These are phyloP conservation scores for Pseudogymnoascus sp. DNA, from an alignment of 2,329 filamentous ascomycete genomes.

Conservation along the genomic window DNA sequence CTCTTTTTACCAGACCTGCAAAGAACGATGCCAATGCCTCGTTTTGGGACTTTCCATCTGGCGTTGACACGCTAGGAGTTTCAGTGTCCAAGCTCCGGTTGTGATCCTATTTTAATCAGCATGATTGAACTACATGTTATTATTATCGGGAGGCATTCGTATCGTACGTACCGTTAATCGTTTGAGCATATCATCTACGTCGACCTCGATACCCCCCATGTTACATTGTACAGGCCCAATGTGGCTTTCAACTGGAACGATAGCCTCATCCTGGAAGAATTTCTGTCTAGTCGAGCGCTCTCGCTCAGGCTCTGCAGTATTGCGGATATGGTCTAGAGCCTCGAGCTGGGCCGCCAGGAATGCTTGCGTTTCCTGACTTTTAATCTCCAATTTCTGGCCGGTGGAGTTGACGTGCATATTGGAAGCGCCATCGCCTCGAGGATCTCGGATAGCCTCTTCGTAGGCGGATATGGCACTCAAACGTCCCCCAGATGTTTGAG, in stretches of 20 bases:
- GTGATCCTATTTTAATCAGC: conserved; percentile 6
- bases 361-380: conserved; percentile 65
- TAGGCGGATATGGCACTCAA: conserved; percentile 57
- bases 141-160: background rate
- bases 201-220: conserved; percentile 93
- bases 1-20: conserved; percentile 48
- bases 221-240: conserved; percentile 97
- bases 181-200: conserved; percentile 88
- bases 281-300: background rate
- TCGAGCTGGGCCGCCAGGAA: conserved; percentile 72
- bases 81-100: conserved; percentile 29
- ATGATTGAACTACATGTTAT: conserved; percentile 3
- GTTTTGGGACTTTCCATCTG: conserved; percentile 44
- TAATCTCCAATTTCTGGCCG: conserved; percentile 41
- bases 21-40: conserved; percentile 55
- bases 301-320: conserved; percentile 29
- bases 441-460: conserved; percentile 71
- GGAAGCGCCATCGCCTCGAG: conserved; percentile 54
- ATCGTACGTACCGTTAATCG: conserved; percentile 60
- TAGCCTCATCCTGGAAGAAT: conserved; percentile 21
- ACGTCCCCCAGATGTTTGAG: conserved; percentile 35
- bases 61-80: conserved; percentile 26
- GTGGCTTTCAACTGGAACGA: conserved; percentile 50
- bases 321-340: conserved; percentile 57
- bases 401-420: conserved; percentile 37